Evolutionary conservation across 106 monocot species (phyloP), one percentile per base, ranked within the genome.

Genomic region (Dactylorhiza incarnata): DNA sequence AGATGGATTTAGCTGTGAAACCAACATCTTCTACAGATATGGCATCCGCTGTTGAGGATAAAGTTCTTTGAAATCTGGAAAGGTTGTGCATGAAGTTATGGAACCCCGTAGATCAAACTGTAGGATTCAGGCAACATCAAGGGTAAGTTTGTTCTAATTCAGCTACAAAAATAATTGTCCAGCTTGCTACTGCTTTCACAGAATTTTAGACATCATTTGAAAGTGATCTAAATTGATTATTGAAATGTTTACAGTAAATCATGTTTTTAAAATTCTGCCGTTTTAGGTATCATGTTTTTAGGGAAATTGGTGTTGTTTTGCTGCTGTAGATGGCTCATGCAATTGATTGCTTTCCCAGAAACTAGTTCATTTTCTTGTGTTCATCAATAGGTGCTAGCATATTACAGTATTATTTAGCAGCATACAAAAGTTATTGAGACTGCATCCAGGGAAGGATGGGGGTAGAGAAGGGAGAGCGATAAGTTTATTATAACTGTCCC

Each of bases 51-150:
- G 71, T 17, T 78, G 84, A 78, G 79, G 76, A 47, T 9, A 85
- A 76, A 45, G 47, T 68, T 2, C 68, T 73, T 74, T 80, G 81
- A 77, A 72, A 80, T 77, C 15, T 71, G 83, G 74, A 19, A 84
- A 76, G 49, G 23, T 45, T 46, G 14, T 56, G 22, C 15, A 59
- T 79, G 90, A 86, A 61, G 66, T 80, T 12, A 66, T 46, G 71
- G 91, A 94, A 77, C 91, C 94, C 45, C 81, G 97, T n/a, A 91
- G 97, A 73, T 99, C 97, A 13, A 91, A 83, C 68, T 87, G 97
- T 9, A 88, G 80, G 80, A 99, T 99, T 72, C 97, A 94, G 65
- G 94, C 97, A 48, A 99, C 97, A 11, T 89, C 94, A 72, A 87
- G 91, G 84, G 97, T 99, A 80, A 91, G 84, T 3, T 53, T 29